Base-by-base conservation (phyloP, 208 protist genomes). In the Trypanosoma rangeli region DNA sequence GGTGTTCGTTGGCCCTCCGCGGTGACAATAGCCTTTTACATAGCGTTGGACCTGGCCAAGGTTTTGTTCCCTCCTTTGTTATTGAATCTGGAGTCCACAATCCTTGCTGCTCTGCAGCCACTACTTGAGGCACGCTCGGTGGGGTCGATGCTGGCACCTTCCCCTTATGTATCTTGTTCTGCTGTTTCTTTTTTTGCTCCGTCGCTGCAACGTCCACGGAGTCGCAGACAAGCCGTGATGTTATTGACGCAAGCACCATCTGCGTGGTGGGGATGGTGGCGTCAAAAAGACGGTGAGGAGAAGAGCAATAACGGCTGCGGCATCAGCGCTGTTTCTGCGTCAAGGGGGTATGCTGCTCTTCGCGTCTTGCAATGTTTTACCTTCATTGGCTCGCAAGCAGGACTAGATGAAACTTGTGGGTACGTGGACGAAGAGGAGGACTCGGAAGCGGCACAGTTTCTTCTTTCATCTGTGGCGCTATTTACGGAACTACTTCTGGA, bases 41-140 rank as follows among this genome's bases (percentile, higher is more conserved):
- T 77, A 54, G 64, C 72, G 13, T 29, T 68, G 24, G 64, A 77
- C n/a, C 28, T 77, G 16, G 59, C 72, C 59, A 48, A 53, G 35
- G 22, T 26, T 22, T 53, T 77, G 10, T 71, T 77, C 42, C 72
- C 72, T 26, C 61, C 64, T 13, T 26, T 77, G 5, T 31, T 68
- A 31, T 8, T 18, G 55, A 54, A 26, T 31, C 20, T 77, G 29
- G 72, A 77, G 60, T 60, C 64, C 26, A 61, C 65, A n/a, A 61
- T 77, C 26, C 59, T 77, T 16, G 16, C 44, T 44, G 72, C 72
- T 15, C 29, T 77, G 26, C 57, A 77, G 35, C 72, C 72, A 57
- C 64, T 77, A 49, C 58, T 77, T 28, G 64, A 66, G n/a, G 50
- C 37, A 57, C 54, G 52, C 26, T 18, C n/a, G 42, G 15, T 61